Percentiles rank a stretch among this genome's conserved stretches.
phyloP scores from a whole-genome alignment of 2,329 filamentous ascomycete genomes.

The Lomentospora prolificans region DNA sequence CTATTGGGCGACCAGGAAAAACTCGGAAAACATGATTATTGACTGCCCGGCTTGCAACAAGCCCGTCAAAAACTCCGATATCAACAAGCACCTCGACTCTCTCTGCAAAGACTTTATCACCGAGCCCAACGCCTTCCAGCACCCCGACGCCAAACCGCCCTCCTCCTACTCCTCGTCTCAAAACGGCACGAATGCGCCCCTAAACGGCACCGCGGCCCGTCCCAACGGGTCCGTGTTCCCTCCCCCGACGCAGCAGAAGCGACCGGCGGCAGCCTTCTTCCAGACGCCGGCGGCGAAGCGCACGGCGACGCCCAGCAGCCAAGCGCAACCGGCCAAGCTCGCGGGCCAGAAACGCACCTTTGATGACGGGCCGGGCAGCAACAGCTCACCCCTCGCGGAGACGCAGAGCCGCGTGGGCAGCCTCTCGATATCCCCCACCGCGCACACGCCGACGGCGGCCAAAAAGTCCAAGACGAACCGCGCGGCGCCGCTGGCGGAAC shows the following conservation, averaged over 20 bases:
- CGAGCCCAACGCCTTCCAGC: slow-evolving; percentile 28
- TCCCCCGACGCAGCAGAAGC: slow-evolving; percentile 32
- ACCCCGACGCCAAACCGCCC: slow-evolving; percentile 16
- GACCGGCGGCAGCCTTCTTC: slow-evolving; percentile 50
- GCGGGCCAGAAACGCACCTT: slow-evolving; percentile 40
- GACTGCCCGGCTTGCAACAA: slow-evolving; percentile 76
- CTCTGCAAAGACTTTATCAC: slow-evolving; percentile 61
- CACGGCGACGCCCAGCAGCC: slow-evolving; percentile 22
- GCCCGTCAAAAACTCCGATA: slow-evolving; percentile 59
- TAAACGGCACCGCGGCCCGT: slow-evolving; percentile 5
- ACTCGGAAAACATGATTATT: slow-evolving; percentile 24
- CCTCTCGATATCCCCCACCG: slow-evolving; percentile 11
- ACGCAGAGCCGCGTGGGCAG: slow-evolving; percentile 8
- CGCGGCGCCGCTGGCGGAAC: slow-evolving; percentile 79
- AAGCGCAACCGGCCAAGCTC: slow-evolving; percentile 11
- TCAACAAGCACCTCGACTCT: slow-evolving; percentile 88
- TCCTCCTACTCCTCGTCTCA: slow-evolving; percentile 22
- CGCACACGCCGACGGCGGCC: neutral
- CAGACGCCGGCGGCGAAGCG: slow-evolving; percentile 50
- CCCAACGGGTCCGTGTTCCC: slow-evolving; percentile 15
- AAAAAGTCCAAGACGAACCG: slow-evolving; percentile 63
- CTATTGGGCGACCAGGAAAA: too few relatives aligned
- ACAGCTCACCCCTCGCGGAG: slow-evolving; percentile 8
- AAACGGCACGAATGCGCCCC: slow-evolving; percentile 1
- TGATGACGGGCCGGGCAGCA: slow-evolving; percentile 41